Evolutionary conservation across 1,139 yeast genomes (phyloP).

Genomic region (Candida glucosophila): DNA sequence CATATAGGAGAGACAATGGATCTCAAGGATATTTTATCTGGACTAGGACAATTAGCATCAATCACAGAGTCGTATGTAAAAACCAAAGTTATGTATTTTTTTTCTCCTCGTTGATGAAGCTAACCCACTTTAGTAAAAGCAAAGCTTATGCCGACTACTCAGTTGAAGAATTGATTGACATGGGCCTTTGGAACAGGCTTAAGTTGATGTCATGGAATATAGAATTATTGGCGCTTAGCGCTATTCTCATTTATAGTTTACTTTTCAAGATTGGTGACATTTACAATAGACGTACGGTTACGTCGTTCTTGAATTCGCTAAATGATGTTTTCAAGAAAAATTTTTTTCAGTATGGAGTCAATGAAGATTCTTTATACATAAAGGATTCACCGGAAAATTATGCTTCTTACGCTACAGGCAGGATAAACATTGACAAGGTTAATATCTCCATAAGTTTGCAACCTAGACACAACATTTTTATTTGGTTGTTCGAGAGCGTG

Average conservation of each 20-base stretch:
- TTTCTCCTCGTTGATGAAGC: background rate
- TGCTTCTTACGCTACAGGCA: conserved; percentile 82
- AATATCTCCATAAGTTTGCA: conserved; percentile 54
- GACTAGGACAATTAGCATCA: background rate
- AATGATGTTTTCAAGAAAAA: conserved; percentile 47
- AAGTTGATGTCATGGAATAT: conserved; percentile 62
- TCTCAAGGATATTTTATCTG: too few relatives aligned
- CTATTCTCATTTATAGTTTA: conserved; percentile 36
- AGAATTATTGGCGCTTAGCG: conserved; percentile 50
- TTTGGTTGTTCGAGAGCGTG: conserved; percentile 50
- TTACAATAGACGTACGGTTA: conserved; percentile 50
- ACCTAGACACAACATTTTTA: conserved; percentile 74
- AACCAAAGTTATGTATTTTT: background rate
- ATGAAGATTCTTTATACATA: conserved; percentile 38
- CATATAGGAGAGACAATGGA: too few relatives aligned
- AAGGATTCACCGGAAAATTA: conserved; percentile 66
- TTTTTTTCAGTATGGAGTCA: conserved; percentile 75
- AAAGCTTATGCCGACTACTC: conserved; percentile 29
- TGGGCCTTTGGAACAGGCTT: conserved; percentile 46
- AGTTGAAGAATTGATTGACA: conserved; percentile 40
- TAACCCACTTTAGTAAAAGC: conserved; percentile 4
- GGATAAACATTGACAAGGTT: conserved; percentile 63
- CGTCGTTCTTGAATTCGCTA: conserved; percentile 36
- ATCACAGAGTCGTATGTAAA: background rate
- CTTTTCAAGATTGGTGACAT: conserved; percentile 51